A percentile compares a stretch with the other conserved stretches of the same genome.
phyloP scores from a whole-genome alignment of 176 grass and related monocot genomes.

The Triticum urartu region DNA sequence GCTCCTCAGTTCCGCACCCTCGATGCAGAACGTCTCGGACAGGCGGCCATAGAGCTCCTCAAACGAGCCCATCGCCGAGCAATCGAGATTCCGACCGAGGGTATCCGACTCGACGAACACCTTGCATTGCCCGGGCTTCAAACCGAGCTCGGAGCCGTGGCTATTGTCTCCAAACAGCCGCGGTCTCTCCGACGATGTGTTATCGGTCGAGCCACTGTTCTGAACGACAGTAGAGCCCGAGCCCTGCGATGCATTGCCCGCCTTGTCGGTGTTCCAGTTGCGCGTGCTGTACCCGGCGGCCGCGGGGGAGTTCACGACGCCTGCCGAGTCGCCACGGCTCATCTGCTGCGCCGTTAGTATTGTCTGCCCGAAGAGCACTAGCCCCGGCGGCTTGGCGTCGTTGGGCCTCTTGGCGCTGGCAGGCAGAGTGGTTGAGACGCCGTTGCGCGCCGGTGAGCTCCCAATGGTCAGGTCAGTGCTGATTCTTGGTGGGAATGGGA shows the following conservation, averaged over 20 bases:
- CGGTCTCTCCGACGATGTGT: slow-evolving; percentile 17
- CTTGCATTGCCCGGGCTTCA: slow-evolving; percentile 75
- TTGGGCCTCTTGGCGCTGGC: slow-evolving; percentile 30
- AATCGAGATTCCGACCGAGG: slow-evolving; percentile 78
- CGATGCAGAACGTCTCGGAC: slow-evolving; percentile 69
- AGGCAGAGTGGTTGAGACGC: slow-evolving; percentile 24
- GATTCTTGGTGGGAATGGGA: slow-evolving; percentile 22
- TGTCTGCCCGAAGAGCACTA: slow-evolving; percentile 73
- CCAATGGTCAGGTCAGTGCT: slow-evolving; percentile 51
- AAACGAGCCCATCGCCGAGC: slow-evolving; percentile 58
- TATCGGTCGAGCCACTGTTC: slow-evolving; percentile 42
- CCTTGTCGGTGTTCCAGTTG: slow-evolving; percentile 61
- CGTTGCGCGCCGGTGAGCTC: not conserved
- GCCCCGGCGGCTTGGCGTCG: slow-evolving; percentile 38
- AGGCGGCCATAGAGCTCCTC: slow-evolving; percentile 68
- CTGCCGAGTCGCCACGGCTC: slow-evolving; percentile 26
- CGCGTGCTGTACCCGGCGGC: slow-evolving; percentile 11
- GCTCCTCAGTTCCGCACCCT: slow-evolving; percentile 56
- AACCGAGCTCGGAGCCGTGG: slow-evolving; percentile 9
- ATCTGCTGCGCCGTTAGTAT: slow-evolving; percentile 84
- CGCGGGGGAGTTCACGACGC: not conserved
- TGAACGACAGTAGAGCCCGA: slow-evolving; percentile 73
- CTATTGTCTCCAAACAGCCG: slow-evolving; percentile 4
- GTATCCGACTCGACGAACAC: slow-evolving; percentile 81
- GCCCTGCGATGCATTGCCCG: slow-evolving; percentile 52